Base-by-base conservation (phyloP, 345 rosid genomes). In the Eucalyptus cloeziana region DNA sequence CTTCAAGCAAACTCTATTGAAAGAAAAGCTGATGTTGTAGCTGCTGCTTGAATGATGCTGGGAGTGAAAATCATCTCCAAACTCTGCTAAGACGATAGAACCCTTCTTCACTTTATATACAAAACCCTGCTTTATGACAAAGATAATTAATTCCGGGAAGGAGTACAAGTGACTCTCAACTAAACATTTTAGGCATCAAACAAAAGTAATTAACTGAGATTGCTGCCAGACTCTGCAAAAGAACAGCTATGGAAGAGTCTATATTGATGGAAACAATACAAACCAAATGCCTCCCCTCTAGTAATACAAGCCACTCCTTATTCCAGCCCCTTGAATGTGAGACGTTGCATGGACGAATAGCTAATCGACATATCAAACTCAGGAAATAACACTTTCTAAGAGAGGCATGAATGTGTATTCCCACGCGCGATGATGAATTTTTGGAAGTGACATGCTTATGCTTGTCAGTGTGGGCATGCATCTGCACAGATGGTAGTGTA, bases 21-120 rank as follows among this genome's bases (percentile, higher is more conserved):
- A 92, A 49, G 94, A 93, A 93, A 92, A 92, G 89, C 91, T 89
- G 85, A 93, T 88, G 64, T 93, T 90, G 50, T 94, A 92, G 86
- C 60, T 92, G 79, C 31, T 10, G 33, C 87, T 87, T n/a, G 92
- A 22, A 50, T 2, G 49, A 86, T 92, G 92, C 89, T 91, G 93
- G 54, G 60, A 85, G 71, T 87, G 86, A 89, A 94, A 93, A 21
- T 92, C 91, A 40, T 87, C 54, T 40, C 88, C 91, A 47, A 94
- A 94, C 83, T 94, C 94, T 16, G 90, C 94, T 43, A 92, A 33
- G 5, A 93, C 56, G 1, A 13, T 17, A 24, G 86, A 89, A 81
- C 91, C 86, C 89, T 49, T 91, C 90, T 43, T 85, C 88, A 93
- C 92, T 3, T 88, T 89, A 71, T 89, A 76, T 54, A 76, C 83